These are phyloP conservation scores for Saturnispora kantuleensis DNA, from an alignment of 805 yeast genomes.

Conservation along the genomic window DNA sequence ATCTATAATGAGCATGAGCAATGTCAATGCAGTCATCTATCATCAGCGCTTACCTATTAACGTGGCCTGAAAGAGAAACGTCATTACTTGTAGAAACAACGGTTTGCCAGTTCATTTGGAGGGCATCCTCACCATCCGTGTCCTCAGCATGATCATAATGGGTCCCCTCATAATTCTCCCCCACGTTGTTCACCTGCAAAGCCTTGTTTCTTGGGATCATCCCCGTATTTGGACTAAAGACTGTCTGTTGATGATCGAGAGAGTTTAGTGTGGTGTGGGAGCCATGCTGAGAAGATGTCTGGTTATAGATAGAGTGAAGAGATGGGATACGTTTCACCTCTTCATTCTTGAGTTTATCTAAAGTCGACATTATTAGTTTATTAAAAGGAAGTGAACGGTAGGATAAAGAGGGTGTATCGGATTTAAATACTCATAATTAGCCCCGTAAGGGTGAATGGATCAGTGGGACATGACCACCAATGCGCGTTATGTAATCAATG, in stretches of 20 bases:
- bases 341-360: slow-evolving; percentile 4
- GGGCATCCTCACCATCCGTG: slow-evolving; percentile 2
- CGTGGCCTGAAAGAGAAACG: slow-evolving; percentile 5
- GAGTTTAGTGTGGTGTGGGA: slow-evolving; percentile 4
- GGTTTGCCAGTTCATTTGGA: slow-evolving; percentile 8
- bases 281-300: slow-evolving; percentile 6
- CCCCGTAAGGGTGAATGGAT: not conserved
- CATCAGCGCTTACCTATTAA: not conserved
- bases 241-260: slow-evolving; percentile 3
- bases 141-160: slow-evolving; percentile 6
- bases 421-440: not conserved
- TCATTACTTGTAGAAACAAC: slow-evolving; percentile 7
- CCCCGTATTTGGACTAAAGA: slow-evolving; percentile 6
- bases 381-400: not conserved
- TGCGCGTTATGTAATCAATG: not conserved
- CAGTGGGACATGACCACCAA: not conserved
- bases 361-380: not conserved
- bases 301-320: slow-evolving; percentile 6
- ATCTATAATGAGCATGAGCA: too few relatives aligned
- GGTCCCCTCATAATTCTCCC: not conserved
- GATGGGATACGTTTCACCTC: slow-evolving; percentile 3
- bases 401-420: not conserved
- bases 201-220: slow-evolving; percentile 3
- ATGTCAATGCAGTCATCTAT: too few relatives aligned
- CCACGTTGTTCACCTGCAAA: slow-evolving; percentile 1